phyloP scores from a whole-genome alignment of 352 stramenopile genomes.

The Pythium plurisporium region DNA sequence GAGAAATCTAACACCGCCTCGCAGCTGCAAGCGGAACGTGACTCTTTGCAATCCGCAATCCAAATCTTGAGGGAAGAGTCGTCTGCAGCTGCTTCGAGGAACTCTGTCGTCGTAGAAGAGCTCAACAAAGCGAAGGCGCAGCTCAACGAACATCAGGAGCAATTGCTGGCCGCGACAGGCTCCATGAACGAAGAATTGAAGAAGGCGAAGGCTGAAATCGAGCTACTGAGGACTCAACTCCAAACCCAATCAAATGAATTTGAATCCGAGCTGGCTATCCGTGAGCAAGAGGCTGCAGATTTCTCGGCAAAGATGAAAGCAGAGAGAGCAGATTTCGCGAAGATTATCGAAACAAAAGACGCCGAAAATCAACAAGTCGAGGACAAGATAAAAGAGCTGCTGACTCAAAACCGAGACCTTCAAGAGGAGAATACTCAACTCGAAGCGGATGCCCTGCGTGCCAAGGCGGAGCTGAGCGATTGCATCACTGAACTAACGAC shows the following conservation, averaged over 20 bases:
- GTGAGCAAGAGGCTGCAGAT: background rate
- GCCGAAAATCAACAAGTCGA: slow-evolving; percentile 30
- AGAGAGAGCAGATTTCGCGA: slow-evolving; percentile 20
- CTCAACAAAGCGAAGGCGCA: background rate
- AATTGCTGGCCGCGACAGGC: background rate
- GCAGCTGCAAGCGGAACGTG: slow-evolving; percentile 19
- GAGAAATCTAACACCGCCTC: slow-evolving; percentile 16
- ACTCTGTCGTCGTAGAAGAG: background rate
- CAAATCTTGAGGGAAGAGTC: background rate
- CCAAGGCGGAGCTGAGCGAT: background rate
- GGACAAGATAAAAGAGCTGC: slow-evolving; percentile 22
- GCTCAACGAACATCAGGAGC: background rate
- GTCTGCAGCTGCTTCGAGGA: background rate
- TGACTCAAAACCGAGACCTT: slow-evolving; percentile 28
- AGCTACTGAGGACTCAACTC: background rate
- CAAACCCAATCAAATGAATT: background rate
- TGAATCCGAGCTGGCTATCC: background rate
- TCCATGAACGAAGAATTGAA: slow-evolving; percentile 4
- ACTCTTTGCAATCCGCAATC: background rate
- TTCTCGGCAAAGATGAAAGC: background rate
- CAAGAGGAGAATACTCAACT: slow-evolving; percentile 24
- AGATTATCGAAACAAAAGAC: slow-evolving; percentile 22
- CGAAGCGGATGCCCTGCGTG: slow-evolving; percentile 1
- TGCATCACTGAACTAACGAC: background rate
- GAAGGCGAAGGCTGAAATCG: background rate